Percentiles rank a stretch among this genome's conserved stretches.
Conservation (phyloP, 208 protist species). For the Trypanosoma lewisi region DNA sequence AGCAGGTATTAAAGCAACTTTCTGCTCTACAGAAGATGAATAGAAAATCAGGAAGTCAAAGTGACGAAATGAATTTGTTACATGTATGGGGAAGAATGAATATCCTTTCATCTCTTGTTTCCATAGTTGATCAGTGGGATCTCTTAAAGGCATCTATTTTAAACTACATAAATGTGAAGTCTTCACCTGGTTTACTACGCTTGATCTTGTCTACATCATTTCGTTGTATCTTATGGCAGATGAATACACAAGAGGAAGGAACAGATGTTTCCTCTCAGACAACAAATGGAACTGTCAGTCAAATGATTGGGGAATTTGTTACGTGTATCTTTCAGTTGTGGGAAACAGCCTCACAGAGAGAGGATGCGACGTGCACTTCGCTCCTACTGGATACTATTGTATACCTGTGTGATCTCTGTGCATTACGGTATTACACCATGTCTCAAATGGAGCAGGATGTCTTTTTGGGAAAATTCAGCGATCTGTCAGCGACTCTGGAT, state of each 20-base stretch:
- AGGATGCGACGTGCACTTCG: slow-evolving; percentile 10
- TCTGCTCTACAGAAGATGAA: slow-evolving; percentile 6
- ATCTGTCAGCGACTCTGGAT: slow-evolving; percentile 37
- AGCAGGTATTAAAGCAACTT: slow-evolving; percentile 49
- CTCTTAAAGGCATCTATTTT: slow-evolving; percentile 32
- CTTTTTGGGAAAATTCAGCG: slow-evolving; percentile 43
- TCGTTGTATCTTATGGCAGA: slow-evolving; percentile 55
- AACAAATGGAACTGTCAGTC: background rate
- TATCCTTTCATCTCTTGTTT: slow-evolving; percentile 51
- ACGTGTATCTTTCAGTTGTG: slow-evolving; percentile 24
- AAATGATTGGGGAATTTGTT: slow-evolving; percentile 30
- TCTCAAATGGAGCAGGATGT: slow-evolving; percentile 62
- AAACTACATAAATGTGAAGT: slow-evolving; percentile 7
- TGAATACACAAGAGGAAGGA: slow-evolving; percentile 25
- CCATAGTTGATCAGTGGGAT: slow-evolving; percentile 45
- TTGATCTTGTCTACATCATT: slow-evolving; percentile 42
- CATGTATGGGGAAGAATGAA: slow-evolving; percentile 57
- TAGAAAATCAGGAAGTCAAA: background rate
- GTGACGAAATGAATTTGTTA: slow-evolving; percentile 17
- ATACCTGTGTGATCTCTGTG: slow-evolving; percentile 62
- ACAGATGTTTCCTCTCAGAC: background rate
- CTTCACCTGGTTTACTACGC: slow-evolving; percentile 28
- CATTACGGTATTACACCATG: slow-evolving; percentile 46
- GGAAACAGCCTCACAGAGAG: slow-evolving; percentile 4
- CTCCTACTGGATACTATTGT: slow-evolving; percentile 38